phyloP scores from a whole-genome alignment of 768 basidiomycete species.

The Kwoniella bestiolae region DNA sequence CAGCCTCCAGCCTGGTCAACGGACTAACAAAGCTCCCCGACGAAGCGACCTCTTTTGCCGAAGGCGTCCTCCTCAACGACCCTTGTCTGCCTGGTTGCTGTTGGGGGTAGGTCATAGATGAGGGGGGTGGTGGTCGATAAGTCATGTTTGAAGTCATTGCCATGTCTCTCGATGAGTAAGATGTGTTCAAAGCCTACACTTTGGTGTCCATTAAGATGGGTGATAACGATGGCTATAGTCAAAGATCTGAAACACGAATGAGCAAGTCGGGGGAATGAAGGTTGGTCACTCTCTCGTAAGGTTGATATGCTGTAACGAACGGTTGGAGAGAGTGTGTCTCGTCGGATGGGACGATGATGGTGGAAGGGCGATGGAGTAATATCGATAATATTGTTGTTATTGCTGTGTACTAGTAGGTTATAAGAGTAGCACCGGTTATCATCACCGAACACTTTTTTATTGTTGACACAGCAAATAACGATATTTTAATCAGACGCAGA shows the following conservation, averaged over 20 bases:
- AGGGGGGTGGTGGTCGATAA: not conserved
- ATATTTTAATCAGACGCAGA: not conserved
- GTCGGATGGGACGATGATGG: not conserved
- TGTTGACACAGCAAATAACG: not conserved
- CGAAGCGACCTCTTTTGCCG: conserved; percentile 18
- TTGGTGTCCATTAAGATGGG: too few species aligned
- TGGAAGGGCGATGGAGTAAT: not conserved
- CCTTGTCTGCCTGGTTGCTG: not conserved
- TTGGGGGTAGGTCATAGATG: not conserved
- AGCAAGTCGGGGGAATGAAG: not conserved
- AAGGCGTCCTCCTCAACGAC: conserved; percentile 13
- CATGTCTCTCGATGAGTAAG: not conserved
- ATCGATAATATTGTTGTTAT: not conserved
- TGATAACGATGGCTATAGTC: too few species aligned
- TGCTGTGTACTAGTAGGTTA: not conserved
- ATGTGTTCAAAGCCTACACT: not conserved
- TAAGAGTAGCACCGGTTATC: not conserved
- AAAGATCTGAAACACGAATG: not conserved
- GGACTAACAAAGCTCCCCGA: conserved; percentile 31
- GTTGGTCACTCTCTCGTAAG: not conserved
- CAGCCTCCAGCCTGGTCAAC: conserved; percentile 23
- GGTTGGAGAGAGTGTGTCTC: not conserved
- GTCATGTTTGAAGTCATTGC: conserved; percentile 1
- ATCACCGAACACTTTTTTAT: not conserved
- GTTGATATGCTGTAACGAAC: not conserved